Evolutionary conservation across 345 rosid species (phyloP).

Genomic region (Pistacia atlantica): DNA sequence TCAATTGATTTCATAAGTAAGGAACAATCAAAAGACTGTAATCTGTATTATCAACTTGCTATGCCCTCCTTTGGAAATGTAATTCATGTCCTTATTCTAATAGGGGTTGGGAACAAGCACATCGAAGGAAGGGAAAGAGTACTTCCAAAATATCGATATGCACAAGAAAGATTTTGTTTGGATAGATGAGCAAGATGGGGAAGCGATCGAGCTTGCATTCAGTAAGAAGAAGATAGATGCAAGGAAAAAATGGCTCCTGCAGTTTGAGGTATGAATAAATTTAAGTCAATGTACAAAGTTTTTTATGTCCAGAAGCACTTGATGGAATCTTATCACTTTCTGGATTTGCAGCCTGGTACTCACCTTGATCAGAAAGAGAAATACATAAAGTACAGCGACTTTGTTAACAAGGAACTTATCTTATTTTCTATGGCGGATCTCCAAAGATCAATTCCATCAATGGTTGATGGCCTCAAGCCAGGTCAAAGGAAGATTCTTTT

Average conservation of each 20-base stretch:
- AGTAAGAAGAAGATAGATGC: conserved; percentile 96
- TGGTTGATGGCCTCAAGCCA: conserved; percentile 97
- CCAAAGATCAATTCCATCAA: conserved; percentile 93
- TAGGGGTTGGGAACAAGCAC: conserved; percentile 98
- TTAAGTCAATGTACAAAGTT: background rate
- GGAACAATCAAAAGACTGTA: background rate
- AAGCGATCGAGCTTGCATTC: conserved; percentile 94
- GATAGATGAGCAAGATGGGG: conserved; percentile 81
- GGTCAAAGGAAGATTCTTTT: conserved; percentile 97
- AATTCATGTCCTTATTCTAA: background rate
- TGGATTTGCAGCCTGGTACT: conserved; percentile 77
- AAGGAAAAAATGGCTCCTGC: conserved; percentile 93
- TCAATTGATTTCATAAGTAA: background rate
- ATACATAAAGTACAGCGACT: conserved; percentile 78
- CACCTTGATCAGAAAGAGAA: conserved; percentile 74
- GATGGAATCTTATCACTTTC: background rate
- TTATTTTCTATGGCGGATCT: conserved; percentile 97
- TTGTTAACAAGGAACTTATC: conserved; percentile 94
- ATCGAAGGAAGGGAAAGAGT: conserved; percentile 71
- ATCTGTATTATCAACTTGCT: background rate
- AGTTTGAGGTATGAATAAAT: conserved; percentile 57
- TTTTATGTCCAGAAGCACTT: background rate
- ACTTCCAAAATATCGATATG: conserved; percentile 54
- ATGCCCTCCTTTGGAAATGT: background rate
- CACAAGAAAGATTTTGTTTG: conserved; percentile 92